phyloP scores from a whole-genome alignment of 441 rosid genomes.

The Omphalea diandra region DNA sequence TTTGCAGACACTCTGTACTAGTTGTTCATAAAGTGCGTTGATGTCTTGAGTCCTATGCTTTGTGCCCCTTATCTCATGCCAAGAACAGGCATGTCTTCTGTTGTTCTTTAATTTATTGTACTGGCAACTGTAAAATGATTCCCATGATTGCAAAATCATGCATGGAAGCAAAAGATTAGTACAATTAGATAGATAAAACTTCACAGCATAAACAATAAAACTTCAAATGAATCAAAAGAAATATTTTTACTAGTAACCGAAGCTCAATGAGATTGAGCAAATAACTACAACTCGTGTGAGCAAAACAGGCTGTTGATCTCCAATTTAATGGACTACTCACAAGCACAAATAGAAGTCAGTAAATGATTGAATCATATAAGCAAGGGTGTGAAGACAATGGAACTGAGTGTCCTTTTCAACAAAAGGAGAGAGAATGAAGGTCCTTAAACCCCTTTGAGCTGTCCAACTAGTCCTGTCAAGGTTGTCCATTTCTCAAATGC shows the following conservation, averaged over 20 bases:
- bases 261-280: constrained; percentile 27
- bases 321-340: not conserved
- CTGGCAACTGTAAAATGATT: no score
- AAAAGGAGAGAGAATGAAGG: not conserved
- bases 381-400: not conserved
- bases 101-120: no score
- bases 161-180: no score
- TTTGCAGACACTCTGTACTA: no score
- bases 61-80: no score
- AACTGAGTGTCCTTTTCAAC: not conserved
- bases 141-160: no score
- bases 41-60: no score
- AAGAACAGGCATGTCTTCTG: no score
- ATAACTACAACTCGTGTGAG: constrained; percentile 22
- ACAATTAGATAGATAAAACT: no score
- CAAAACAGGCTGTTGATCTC: constrained; percentile 17
- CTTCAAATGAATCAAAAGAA: not conserved
- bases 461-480: constrained; percentile 64
- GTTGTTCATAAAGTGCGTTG: no score
- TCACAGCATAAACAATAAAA: no score
- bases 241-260: constrained; percentile 3
- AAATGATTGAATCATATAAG: not conserved
- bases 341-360: not conserved
- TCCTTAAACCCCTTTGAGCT: constrained; percentile 71
- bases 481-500: constrained; percentile 82